A percentile compares a stretch with the other conserved stretches of the same genome.
Conservation (phyloP, 352 stramenopile species). For the Aphanomyces stellatus region DNA sequence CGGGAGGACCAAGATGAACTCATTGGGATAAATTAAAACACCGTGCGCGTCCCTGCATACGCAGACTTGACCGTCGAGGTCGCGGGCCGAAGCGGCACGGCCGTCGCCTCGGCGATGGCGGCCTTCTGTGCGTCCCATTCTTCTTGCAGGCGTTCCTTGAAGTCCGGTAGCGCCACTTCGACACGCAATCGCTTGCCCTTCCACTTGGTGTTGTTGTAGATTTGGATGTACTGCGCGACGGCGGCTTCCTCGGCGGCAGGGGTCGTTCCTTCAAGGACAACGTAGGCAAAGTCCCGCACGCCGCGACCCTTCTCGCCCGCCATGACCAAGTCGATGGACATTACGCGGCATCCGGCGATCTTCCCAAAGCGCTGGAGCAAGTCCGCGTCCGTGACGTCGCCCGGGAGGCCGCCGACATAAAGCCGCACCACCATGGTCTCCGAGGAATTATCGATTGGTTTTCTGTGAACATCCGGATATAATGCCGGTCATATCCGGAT, state of each 20-base stretch:
- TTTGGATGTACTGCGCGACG: conserved; percentile 10
- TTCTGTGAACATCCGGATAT: too few species aligned
- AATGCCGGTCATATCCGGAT: too few species aligned
- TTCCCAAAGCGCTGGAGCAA: conserved; percentile 8
- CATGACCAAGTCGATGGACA: conserved; percentile 12
- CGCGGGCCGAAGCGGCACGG: too few species aligned
- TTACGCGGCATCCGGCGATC: neutral
- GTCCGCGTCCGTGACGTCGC: conserved; percentile 8
- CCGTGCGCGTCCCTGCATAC: neutral
- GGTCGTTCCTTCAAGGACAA: neutral
- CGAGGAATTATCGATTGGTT: too few species aligned
- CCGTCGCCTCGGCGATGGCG: neutral
- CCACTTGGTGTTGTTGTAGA: conserved; percentile 18
- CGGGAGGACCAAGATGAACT: neutral
- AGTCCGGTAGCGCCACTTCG: neutral
- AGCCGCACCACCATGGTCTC: conserved; percentile 18
- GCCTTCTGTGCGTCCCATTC: neutral
- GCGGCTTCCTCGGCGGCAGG: neutral
- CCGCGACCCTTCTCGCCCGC: neutral
- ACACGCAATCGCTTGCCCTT: conserved; percentile 16
- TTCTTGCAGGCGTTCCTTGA: neutral
- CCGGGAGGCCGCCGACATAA: conserved; percentile 3
- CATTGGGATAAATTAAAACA: conserved; percentile 5
- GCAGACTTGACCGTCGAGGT: neutral
- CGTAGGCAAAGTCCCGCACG: conserved; percentile 14